Base-by-base conservation (phyloP, 108 stramenopile species). In the Nitzschia sp. region DNA sequence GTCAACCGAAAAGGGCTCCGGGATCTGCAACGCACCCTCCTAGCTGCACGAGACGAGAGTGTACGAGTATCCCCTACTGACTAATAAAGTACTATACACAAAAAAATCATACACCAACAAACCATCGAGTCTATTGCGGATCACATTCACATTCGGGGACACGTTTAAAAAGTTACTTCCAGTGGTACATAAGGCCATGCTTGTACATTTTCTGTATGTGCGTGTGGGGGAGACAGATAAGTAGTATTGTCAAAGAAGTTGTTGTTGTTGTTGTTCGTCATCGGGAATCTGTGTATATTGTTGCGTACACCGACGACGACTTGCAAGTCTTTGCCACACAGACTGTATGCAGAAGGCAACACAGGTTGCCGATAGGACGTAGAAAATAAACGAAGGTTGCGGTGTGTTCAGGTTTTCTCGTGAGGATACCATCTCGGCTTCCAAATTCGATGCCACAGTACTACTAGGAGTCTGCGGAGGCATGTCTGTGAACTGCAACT, bases 401-500 rank as follows among this genome's bases (percentile, higher is more conserved):
- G 46, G 14, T 15, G 17, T 48, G 6, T 6, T 48, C 29, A 34
- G 29, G 29, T 2, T 17, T 17, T 48, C 46, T 3, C 17, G n/a
- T 6, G 46, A 17, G 17, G 46, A 17, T 3, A 17, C 46, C 3
- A 48, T 5, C 6, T 15, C 46, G 1, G 46, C 46, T 6, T 48
- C 17, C 46, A 48, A 17, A 17, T 6, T 48, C 46, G 46, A 17
- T 48, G 46, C 17, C 17, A 17, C 46, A 15, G 17, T 15, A 6
- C 17, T 48, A 6, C 46, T 48, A 17, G 46, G 17, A 17, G 46
- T 2, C 46, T 2, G 46, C 46, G 14, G 46, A 6, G 17, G 17
- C 46, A 48, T 43, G 43, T 67, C 73, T 41, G 26, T 14, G 34
- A 74, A 74, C 12, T 66, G 72, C 41, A 83, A 48, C 10, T 63